Evolutionary conservation across 805 yeast genomes (phyloP), one percentile per base, ranked within the genome.

Genomic region (Teunomyces pallodes): DNA sequence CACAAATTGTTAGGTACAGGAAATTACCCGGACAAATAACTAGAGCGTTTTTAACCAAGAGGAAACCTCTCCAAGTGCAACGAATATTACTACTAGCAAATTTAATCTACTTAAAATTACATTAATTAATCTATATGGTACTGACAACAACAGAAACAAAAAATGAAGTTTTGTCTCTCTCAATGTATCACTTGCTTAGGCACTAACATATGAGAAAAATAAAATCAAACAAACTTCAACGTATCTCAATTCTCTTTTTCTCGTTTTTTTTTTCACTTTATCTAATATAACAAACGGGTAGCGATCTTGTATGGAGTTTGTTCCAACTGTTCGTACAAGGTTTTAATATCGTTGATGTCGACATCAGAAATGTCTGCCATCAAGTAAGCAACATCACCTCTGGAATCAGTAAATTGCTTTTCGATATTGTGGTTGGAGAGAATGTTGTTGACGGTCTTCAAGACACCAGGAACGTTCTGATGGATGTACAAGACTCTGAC

Each of bases 391-490:
- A 94, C 86, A 50, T 89, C 96, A 55, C 96, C 96, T 65, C 87
- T 83, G 24, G 97, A 90, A 69, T 94, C 98, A n/a, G 97, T 87
- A 74, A 84, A 94, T 77, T 94, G 99, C 74, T 94, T 92, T 74
- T 91, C 97, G 70, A 94, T 94, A 74, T 94, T 94, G 79, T 94
- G 91, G 67, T 84, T 84, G 49, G 96, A 87, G 70, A 94, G 82
- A 59, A 94, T 89, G 76, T 92, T 92, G 79, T 94, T 94, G 62
- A 94, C 99, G 36, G 96, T 90, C 69, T 90, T 88, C 81, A 94
- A 80, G 48, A 94, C 99, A 83, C 99, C 99, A 27, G 99, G 99
- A 60, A 94, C 97, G 72, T 94, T 94, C 73, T 88, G 94, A 76
- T 94, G 99, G 63, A 91, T 87, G 74, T 94, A 94, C 61, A 94